Base-by-base conservation (phyloP, 441 rosid genomes). In the Populus hybrid region DNA sequence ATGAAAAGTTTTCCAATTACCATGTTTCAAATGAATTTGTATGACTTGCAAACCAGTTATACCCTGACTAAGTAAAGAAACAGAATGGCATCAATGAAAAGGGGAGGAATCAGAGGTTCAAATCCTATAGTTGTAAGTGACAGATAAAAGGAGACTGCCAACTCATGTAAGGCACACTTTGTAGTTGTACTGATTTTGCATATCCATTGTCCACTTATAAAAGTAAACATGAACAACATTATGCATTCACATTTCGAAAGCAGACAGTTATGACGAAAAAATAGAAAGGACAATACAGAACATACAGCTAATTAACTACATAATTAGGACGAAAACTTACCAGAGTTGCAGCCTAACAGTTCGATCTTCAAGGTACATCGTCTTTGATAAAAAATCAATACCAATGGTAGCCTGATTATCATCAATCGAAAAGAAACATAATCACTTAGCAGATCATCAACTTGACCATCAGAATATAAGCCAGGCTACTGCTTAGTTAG, bases 281-380 rank as follows among this genome's bases (percentile, higher is more conserved):
- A 31, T 38, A 63, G 24, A 29, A 53, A 24, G 26, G 8, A 40
- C 26, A 38, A 14, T 12, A 68, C 10, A 20, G 7, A 21, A 40
- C 7, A 26, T 8, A 23, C 33, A 56, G 20, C 10, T 5, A 14
- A 68, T 7, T 9, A 35, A 20, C 2, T 1, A 73, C 23, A 20
- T 14, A 38, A 36, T 6, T 4, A 26, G 65, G 71, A 20, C 67
- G 23, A 3, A 53, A 71, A 85, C 77, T 83, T 78, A 92, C 95
- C 97, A 93, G 59, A 93, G 88, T 86, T 93, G 98, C 80, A 93
- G 84, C 64, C 98, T 87, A 67, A 90, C 94, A 1, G 97, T 93
- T 81, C 94, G 89, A 87, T 93, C 97, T 87, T 92, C 97, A 74
- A 94, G 95, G 85, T 94, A 94, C 97, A 94, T 94, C 14, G 94